A percentile compares a stretch with the other conserved stretches of the same genome.
Evolutionary conservation across 2,329 filamentous ascomycete genomes (phyloP).

Genomic region (Fusarium sp.): DNA sequence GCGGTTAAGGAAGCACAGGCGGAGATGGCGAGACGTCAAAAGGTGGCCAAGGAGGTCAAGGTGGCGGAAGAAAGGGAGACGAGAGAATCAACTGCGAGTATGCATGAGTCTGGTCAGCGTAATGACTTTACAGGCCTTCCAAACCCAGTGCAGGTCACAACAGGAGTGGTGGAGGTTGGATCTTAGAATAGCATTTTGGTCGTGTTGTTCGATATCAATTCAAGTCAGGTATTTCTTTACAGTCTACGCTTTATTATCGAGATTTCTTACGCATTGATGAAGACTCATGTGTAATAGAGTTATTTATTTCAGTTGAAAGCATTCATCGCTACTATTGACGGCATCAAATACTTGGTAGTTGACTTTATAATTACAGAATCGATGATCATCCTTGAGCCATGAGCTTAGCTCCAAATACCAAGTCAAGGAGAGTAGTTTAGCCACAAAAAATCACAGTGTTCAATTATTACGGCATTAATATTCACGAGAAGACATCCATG

Average conservation of each 20-base stretch:
- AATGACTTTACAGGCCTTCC: neutral
- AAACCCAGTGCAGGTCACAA: neutral
- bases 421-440: neutral
- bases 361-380: too few species aligned
- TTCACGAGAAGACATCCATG: too few species aligned
- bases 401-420: too few species aligned
- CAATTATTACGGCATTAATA: accelerated
- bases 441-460: accelerated
- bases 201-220: neutral
- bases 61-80: neutral
- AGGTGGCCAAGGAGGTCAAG: neutral
- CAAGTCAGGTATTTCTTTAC: accelerated
- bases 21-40: neutral
- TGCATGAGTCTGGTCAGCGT: neutral
- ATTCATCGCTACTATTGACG: too few species aligned
- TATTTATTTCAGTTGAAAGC: too few species aligned
- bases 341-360: too few species aligned
- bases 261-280: too few species aligned
- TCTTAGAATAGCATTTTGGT: neutral
- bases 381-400: too few species aligned
- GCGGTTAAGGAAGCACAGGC: neutral
- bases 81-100: accelerated
- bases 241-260: neutral
- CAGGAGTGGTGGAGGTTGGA: neutral
- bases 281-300: too few species aligned